phyloP scores from a whole-genome alignment of 164 flowering plant genomes.

The Vitis vinifera region ASM3070453v1 NC_081821.1:6068001-6068500 shows the following conservation, averaged over 20 bases:
- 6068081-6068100: conserved; percentile 40
- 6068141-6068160: conserved; percentile 23
- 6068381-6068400: conserved; percentile 31
- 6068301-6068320: conserved; percentile 19
- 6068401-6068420: conserved; percentile 25
- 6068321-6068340: conserved; percentile 20
- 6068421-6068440: conserved; percentile 23
- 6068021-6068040: conserved; percentile 31
- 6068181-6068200: conserved; percentile 32
- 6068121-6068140: conserved; percentile 19
- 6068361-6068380: conserved; percentile 23
- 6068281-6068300: conserved; percentile 29
- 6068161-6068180: conserved; percentile 41
- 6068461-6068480: conserved; percentile 16
- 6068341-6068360: conserved; percentile 22
- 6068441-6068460: conserved; percentile 19
- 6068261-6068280: conserved; percentile 27
- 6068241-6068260: conserved; percentile 31
- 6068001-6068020: conserved; percentile 31
- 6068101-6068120: conserved; percentile 20
- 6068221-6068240: conserved; percentile 26
- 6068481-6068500: conserved; percentile 18
- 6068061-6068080: conserved; percentile 37
- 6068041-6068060: conserved; percentile 28
- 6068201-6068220: conserved; percentile 25